Conservation (phyloP, 1,139 yeast species). For the Yamadazyma spencermartinsiae region DNA sequence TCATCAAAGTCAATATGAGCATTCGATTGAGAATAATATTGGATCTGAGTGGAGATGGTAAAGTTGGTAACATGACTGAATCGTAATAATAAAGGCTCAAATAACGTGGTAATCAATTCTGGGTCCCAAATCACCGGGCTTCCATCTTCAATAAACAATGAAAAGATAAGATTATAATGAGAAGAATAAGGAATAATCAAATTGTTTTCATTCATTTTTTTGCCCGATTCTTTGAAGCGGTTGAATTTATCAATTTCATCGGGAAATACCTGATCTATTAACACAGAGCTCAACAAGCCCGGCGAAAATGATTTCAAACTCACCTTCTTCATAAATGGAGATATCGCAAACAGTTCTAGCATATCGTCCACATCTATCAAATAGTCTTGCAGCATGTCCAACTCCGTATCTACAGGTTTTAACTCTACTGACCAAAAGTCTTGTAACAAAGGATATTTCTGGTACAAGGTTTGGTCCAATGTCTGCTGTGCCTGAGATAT, state of each 20-base stretch:
- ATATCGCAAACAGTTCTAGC: constrained; percentile 19
- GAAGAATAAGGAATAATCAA: constrained; percentile 59
- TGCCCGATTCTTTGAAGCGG: constrained; percentile 9
- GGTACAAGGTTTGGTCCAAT: constrained; percentile 26
- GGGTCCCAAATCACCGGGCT: constrained; percentile 42
- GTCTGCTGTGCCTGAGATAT: constrained; percentile 30
- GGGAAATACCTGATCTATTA: constrained; percentile 37
- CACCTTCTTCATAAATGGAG: constrained; percentile 36
- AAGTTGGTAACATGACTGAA: constrained; percentile 62
- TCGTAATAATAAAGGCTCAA: constrained; percentile 28
- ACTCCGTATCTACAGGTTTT: constrained; percentile 9
- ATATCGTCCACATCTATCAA: constrained; percentile 23
- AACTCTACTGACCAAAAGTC: constrained; percentile 33
- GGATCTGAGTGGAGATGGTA: constrained; percentile 76
- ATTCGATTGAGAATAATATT: constrained; percentile 56
- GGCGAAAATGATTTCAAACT: constrained; percentile 26
- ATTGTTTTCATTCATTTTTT: constrained; percentile 20
- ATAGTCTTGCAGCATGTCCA: constrained; percentile 19
- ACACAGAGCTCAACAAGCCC: constrained; percentile 34
- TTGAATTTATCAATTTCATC: constrained; percentile 33
- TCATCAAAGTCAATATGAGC: constrained; percentile 20
- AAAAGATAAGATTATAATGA: constrained; percentile 65
- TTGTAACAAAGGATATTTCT: constrained; percentile 22
- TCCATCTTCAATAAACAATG: constrained; percentile 48
- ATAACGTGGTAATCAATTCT: constrained; percentile 24